Conservation (phyloP, 1,139 yeast genomes). For the Pichia sp. region DNA sequence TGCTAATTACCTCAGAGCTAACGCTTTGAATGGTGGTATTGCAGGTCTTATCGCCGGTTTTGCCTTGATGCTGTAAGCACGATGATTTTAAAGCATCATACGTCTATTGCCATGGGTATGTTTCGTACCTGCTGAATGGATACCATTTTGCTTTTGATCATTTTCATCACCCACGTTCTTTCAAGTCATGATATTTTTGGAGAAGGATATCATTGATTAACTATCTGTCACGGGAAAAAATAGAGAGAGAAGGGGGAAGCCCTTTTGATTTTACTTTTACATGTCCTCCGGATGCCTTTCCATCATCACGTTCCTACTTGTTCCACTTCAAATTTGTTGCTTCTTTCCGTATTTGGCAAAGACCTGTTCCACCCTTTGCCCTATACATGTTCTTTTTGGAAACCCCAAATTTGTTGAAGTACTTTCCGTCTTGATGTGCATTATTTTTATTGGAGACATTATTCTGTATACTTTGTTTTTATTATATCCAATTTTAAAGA, state of each 20-base stretch:
- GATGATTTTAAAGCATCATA: neutral
- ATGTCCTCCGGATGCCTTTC: neutral
- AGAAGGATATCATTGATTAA: constrained; percentile 10
- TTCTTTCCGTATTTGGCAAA: neutral
- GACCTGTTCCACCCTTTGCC: constrained; percentile 12
- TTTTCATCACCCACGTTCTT: neutral
- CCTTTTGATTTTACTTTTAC: neutral
- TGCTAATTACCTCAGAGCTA: constrained; percentile 7
- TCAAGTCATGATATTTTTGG: constrained; percentile 13
- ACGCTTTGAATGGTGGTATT: neutral
- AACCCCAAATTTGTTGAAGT: constrained; percentile 3
- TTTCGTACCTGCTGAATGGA: neutral
- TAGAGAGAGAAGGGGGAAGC: constrained; percentile 19
- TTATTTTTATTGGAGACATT: constrained; percentile 1
- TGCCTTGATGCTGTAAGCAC: neutral
- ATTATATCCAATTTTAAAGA: neutral
- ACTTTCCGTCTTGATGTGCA: neutral
- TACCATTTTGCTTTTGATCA: neutral
- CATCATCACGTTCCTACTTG: neutral
- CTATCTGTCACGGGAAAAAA: constrained; percentile 11
- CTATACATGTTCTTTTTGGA: neutral
- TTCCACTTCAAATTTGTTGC: constrained; percentile 6
- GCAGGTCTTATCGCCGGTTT: neutral
- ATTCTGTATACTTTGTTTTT: neutral
- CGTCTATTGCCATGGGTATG: neutral